Base-by-base conservation (phyloP, 2,329 filamentous ascomycete genomes). In the Zalaria obscura region DNA sequence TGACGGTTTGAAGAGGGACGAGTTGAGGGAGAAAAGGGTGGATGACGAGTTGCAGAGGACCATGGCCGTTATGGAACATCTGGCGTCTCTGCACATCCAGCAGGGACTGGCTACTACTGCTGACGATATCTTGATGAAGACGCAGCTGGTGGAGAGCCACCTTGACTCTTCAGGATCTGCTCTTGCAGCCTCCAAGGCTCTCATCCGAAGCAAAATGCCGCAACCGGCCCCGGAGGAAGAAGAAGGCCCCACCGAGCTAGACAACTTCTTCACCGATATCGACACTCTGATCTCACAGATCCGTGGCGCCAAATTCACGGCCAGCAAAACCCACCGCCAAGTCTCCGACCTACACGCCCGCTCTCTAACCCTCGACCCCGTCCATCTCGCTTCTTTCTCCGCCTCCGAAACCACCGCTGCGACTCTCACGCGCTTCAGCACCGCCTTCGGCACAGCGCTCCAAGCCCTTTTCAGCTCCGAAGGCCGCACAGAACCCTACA, bases 51-150 rank as follows among this genome's bases (percentile, higher is more conserved):
- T 96, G 32, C 80, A 89, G 53, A 77, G 65, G 9, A 89, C 84
- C 5, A 83, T 93, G 50, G 83, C 86, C 40, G 72, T 95, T 41
- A 80, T 95, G 70, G 75, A 76, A n/a, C 87, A 95, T 58, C 72
- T 95, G 9, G 80, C 78, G 6, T 83, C 89, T 55, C 78, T 88
- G 25, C 79, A 93, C 54, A 78, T 94, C 37, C 72, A 76, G 1
- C 68, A 72, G 40, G 78, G 75, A 36, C 65, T 86, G 5, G 76
- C 82, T 48, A 79, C 76, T 54, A 85, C 83, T 57, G 83, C 85
- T 0, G 81, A 88, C 54, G 77, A 87, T 51, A 64, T 88, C 29
- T 76, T 87, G 52, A 89, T 89, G 79, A 77, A 76, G 48, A 75
- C 82, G 3, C 59, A 78, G 37, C 66, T 89, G 47, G 78, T 87